A percentile compares a stretch with the other conserved stretches of the same genome.
Conservation (phyloP, 1,284 basidiomycete species). For the Trichosporon ovoides region DNA sequence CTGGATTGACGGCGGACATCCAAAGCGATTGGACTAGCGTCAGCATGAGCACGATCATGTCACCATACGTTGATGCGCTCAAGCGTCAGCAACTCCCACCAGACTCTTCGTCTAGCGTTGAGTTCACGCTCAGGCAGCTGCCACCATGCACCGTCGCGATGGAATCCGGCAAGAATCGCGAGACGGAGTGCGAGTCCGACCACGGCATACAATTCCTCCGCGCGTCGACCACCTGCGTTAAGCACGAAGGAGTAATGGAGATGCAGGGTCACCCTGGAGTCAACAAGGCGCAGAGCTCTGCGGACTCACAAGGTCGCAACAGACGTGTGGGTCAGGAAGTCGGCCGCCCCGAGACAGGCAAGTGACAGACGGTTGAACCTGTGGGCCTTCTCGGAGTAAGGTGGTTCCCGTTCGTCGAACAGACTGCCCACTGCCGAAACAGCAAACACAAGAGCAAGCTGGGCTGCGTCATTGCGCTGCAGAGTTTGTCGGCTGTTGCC, state of each 20-base stretch:
- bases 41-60: neutral
- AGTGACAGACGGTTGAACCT: conserved; percentile 1
- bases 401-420: neutral
- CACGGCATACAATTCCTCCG: neutral
- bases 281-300: neutral
- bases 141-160: neutral
- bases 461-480: conserved; percentile 1
- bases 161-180: neutral
- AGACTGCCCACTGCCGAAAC: neutral
- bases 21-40: conserved; percentile 2
- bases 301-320: neutral
- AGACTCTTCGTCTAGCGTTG: neutral
- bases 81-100: neutral
- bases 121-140: neutral
- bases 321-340: neutral
- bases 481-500: neutral
- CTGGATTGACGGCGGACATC: neutral
- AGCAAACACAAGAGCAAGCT: neutral
- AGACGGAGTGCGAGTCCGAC: neutral
- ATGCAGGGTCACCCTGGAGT: neutral
- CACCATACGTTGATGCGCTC: neutral
- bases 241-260: conserved; percentile 1
- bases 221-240: neutral
- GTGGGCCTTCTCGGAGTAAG: neutral
- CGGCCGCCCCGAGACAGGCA: neutral